Evolutionary conservation across 192 early-diverging fungal genomes (phyloP), one percentile per base, ranked within the genome.

Genomic region (Gryganskiella cystojenkinii): DNA sequence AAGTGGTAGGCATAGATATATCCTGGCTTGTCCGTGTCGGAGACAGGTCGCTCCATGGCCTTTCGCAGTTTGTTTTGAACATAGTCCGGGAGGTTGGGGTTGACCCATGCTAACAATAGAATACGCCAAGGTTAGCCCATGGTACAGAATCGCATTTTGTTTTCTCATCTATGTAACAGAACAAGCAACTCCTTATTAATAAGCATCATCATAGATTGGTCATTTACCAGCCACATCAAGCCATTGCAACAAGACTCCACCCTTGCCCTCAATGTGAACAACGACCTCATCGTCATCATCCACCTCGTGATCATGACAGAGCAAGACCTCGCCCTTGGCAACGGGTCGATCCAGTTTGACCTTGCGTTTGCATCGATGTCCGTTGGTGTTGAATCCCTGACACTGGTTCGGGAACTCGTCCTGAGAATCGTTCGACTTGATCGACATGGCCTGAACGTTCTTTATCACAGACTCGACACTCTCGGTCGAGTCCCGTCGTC

Each of bases 1-100:
- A 85, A 56, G 34, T 74, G 68, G 55, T 86, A 86, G 13, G 71
- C 76, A 28, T 86, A 86, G 22, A 86, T 86, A 43, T 80, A 83
- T 17, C 84, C 84, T 5, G 84, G 67, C 37, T 79, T 72, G 43
- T 86, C 84, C 1, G 58, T 76, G 3, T 71, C 67, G 14, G 84
- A 81, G 19, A 83, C 67, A 0, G 84, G 80, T 30, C 70, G 79
- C 59, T 81, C 67, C 76, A 86, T 80, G 34, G 82, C 82, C 50
- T 54, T 59, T n/a, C 57, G 50, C 45, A 86, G 43, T 42, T 80
- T 60, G 34, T 70, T 74, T 40, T 70, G 71, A 1, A 75, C 81
- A 60, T 75, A 72, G 14, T 56, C 61, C 0, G 82, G 79, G 1
- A 86, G 52, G 19, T 75, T 53, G 43, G 50, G 58, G 20, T 83